These are phyloP conservation scores for Hansenula lynferdii DNA, from an alignment of 1,139 yeast genomes.

Conservation along the genomic window DNA sequence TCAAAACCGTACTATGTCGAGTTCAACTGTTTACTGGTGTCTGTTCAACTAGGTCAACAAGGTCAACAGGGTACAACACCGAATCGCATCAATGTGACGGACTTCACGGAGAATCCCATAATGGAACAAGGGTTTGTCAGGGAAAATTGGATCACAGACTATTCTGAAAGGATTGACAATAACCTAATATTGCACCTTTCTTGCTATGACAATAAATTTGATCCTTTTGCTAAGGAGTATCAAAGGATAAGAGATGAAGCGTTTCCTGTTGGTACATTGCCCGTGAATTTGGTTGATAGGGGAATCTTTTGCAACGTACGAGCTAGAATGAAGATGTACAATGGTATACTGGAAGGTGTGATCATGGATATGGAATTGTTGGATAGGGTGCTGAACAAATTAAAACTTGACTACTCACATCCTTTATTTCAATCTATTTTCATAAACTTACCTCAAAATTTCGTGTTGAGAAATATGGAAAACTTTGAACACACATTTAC, in stretches of 20 bases:
- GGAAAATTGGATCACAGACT: slow-evolving; percentile 4
- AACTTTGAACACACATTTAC: slow-evolving; percentile 4
- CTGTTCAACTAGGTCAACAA: neutral
- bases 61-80: too few relatives aligned
- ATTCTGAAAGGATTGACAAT: neutral
- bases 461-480: neutral
- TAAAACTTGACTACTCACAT: neutral
- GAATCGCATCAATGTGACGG: slow-evolving; percentile 9
- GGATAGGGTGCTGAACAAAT: neutral
- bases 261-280: neutral
- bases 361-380: slow-evolving; percentile 3
- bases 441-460: slow-evolving; percentile 2
- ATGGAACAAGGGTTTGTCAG: neutral
- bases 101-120: slow-evolving; percentile 9
- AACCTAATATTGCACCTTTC: slow-evolving; percentile 8
- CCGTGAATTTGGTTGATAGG: slow-evolving; percentile 2
- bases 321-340: slow-evolving; percentile 6
- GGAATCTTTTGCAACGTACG: slow-evolving; percentile 10
- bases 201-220: slow-evolving; percentile 4
- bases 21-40: neutral
- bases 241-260: neutral
- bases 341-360: slow-evolving; percentile 7
- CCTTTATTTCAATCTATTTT: slow-evolving; percentile 5
- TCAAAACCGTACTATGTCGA: neutral
- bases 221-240: slow-evolving; percentile 1